Base-by-base conservation (phyloP, 208 protist genomes). In the Blastocrithidia nonstop region DNA sequence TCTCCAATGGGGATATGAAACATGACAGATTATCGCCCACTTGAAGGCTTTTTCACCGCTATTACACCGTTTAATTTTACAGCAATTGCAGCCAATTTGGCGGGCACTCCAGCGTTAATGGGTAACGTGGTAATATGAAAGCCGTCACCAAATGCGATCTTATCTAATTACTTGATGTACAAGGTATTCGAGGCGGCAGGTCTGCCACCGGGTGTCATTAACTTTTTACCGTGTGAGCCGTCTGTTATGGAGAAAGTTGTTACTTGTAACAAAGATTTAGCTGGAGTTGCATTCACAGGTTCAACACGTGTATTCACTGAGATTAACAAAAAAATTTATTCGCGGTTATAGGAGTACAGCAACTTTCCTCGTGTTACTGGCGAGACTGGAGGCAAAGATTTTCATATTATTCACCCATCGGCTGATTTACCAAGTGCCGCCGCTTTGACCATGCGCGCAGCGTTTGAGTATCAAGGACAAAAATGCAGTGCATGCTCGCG, bases 1-100 rank as follows among this genome's bases (percentile, higher is more conserved):
- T 35, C 46, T 28, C 72, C 70, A 50, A 73, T 71, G 8, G 66
- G 67, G 4, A 43, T 86, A 15, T 98, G 95, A 95, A 98, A 98
- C 66, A 68, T 72, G 25, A 66, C 89, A 1, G 92, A 97, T 38
- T 97, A 97, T 62, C 74, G 95, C 11, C 88, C 94, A 29, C 71
- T 98, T 1, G 96, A 98, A 50, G 96, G 96, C 35, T 98, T 98
- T 56, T 82, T 93, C 41, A 70, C 72, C 6, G 90, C 91, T 39
- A 88, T 98, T 42, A 87, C 94, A 20, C 96, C 96, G 9, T 98
- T 98, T 61, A 98, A 98, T 71, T 98, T 98, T 61, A 96, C 88
- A n/a, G 95, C 96, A 15, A 98, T 98, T 55, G 96, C 89, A 16
- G 75, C 68, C 8, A 98, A 98, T 71, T 73, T 98, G 19, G 67